A percentile compares a stretch with the other conserved stretches of the same genome.
phyloP scores from a whole-genome alignment of 2,329 filamentous ascomycete genomes.

The Penicillium griseofulvum region DNA sequence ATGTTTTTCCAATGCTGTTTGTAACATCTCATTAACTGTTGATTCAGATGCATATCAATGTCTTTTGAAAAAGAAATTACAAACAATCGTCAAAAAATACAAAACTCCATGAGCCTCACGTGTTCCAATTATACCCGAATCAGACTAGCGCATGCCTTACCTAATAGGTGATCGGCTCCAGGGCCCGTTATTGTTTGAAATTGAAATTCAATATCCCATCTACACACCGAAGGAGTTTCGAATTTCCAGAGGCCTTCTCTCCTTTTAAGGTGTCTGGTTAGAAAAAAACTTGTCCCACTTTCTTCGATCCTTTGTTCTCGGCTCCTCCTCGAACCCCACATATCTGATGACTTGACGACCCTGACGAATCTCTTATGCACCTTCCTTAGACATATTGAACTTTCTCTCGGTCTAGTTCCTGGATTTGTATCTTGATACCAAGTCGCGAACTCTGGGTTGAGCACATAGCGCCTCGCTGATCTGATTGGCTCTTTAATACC shows the following conservation, averaged over 20 bases:
- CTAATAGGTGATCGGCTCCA: constrained; percentile 16
- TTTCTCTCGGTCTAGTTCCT: constrained; percentile 13
- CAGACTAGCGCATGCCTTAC: constrained; percentile 16
- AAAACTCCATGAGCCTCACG: constrained; percentile 15
- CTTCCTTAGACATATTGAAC: constrained; percentile 25
- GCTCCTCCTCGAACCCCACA: constrained; percentile 13
- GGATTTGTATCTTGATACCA: constrained; percentile 7
- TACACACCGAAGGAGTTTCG: constrained; percentile 1
- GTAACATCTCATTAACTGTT: too few species aligned
- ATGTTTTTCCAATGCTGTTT: too few species aligned
- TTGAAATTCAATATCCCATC: constrained; percentile 13
- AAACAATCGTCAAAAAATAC: not conserved
- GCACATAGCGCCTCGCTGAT: not conserved
- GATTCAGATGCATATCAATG: not conserved
- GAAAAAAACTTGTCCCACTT: constrained; percentile 10
- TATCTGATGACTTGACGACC: constrained; percentile 41
- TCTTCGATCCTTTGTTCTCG: constrained; percentile 19
- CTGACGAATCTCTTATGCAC: constrained; percentile 41
- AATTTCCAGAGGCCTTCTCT: constrained; percentile 5
- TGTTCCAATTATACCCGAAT: constrained; percentile 17
- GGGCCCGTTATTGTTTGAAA: constrained; percentile 13
- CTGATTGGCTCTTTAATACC: constrained; percentile 7
- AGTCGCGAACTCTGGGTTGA: not conserved
- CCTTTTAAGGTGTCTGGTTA: constrained; percentile 6
- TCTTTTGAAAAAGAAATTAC: not conserved